Evolutionary conservation across 2,329 filamentous ascomycete genomes (phyloP).

Genomic region (Beauveria brongniartii): DNA sequence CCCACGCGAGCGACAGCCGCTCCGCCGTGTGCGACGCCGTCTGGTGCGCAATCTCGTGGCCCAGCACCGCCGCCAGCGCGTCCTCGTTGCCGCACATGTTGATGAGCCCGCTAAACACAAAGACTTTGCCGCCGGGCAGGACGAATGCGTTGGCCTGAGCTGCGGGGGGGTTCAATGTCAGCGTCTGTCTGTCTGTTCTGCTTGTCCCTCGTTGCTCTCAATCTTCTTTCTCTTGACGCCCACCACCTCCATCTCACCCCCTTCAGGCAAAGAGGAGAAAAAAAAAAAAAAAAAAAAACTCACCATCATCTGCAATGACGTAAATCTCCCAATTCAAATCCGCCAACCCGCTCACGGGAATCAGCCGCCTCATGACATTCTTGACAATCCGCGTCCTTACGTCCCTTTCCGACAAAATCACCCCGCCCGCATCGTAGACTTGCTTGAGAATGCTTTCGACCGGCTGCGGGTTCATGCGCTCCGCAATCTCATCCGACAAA

Average conservation of each 20-base stretch:
- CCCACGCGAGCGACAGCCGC: conserved; percentile 45
- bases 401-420: conserved; percentile 53
- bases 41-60: conserved; percentile 74
- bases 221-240: neutral
- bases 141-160: conserved; percentile 66
- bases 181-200: neutral
- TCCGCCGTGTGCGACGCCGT: conserved; percentile 62
- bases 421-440: conserved; percentile 40
- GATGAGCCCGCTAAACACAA: conserved; percentile 68
- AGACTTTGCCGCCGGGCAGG: conserved; percentile 70
- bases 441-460: conserved; percentile 40
- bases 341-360: conserved; percentile 57
- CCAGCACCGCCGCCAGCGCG: conserved; percentile 65
- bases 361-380: conserved; percentile 56
- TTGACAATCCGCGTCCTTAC: conserved; percentile 48
- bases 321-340: conserved; percentile 60
- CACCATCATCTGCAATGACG: conserved; percentile 60
- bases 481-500: conserved; percentile 48
- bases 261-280: too few relatives aligned
- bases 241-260: too few relatives aligned
- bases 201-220: neutral
- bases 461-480: conserved; percentile 26
- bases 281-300: conserved; percentile 14
- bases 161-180: conserved; percentile 15
- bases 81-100: conserved; percentile 59